phyloP scores from a whole-genome alignment of 148 eudicot genomes.

The Rhododendron vialii region DNA sequence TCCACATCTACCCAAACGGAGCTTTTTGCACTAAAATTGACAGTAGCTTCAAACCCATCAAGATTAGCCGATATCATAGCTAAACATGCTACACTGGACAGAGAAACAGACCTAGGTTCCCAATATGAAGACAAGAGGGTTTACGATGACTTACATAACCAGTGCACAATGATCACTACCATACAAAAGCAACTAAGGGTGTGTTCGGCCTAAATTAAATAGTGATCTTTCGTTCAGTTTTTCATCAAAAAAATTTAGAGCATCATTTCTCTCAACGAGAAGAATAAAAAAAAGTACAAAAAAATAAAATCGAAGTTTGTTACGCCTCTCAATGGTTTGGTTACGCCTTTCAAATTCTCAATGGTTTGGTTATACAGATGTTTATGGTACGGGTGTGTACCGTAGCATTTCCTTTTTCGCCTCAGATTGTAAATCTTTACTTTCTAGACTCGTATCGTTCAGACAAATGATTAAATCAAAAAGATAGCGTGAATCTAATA shows the following conservation, averaged over 20 bases:
- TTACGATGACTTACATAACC: background rate
- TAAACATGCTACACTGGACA: background rate
- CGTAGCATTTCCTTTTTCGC: too few species aligned
- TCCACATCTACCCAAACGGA: background rate
- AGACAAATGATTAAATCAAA: background rate
- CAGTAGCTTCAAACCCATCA: background rate
- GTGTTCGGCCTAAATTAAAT: background rate
- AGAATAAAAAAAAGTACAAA: background rate
- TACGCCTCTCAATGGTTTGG: too few species aligned
- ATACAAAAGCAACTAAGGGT: background rate
- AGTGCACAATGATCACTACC: background rate
- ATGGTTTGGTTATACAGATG: too few species aligned
- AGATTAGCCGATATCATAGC: background rate
- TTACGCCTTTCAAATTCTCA: too few species aligned
- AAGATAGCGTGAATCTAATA: too few species aligned
- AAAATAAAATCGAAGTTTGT: too few species aligned
- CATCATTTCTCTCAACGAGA: background rate
- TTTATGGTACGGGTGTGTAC: too few species aligned
- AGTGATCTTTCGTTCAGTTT: background rate
- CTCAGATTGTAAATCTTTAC: background rate
- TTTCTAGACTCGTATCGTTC: background rate
- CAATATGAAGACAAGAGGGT: background rate
- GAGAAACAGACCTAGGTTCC: background rate
- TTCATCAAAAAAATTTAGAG: background rate
- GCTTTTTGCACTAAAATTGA: background rate